phyloP scores from a whole-genome alignment of 2,329 filamentous ascomycete species.

The Ceratocystis huliohia region DNA sequence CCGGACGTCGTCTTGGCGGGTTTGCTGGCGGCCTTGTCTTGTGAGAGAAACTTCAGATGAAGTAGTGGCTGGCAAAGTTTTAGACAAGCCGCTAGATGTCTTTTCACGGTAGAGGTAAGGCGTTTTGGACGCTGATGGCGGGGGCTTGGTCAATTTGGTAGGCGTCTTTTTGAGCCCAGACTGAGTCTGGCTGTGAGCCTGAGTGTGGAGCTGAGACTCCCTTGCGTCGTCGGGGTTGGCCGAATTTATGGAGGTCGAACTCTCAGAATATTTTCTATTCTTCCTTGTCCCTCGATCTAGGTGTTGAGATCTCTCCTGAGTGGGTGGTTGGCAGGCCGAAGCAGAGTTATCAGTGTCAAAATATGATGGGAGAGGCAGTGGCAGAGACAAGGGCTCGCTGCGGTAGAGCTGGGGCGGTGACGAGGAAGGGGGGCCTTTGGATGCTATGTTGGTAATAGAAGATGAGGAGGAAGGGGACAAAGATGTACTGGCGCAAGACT shows the following conservation, averaged over 20 bases:
- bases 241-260: background rate
- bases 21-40: constrained; percentile 1
- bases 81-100: background rate
- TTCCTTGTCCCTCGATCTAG: background rate
- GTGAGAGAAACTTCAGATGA: background rate
- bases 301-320: background rate
- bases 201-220: background rate
- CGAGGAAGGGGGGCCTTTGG: background rate
- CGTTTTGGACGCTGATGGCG: constrained; percentile 20
- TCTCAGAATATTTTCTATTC: background rate
- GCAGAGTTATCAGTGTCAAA: constrained; percentile 2
- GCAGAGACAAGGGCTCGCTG: background rate
- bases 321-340: constrained; percentile 9
- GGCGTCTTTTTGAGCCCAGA: background rate
- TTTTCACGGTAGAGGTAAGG: constrained; percentile 19
- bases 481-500: background rate
- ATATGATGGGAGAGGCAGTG: background rate
- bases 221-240: background rate
- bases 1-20: constrained; percentile 7
- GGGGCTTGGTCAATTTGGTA: constrained; percentile 15
- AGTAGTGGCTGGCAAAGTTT: background rate
- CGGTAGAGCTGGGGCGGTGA: background rate
- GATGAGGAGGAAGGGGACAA: no score
- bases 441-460: background rate
- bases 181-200: constrained; percentile 3